Evolutionary conservation across 306 rosid species (phyloP), one percentile per base, ranked within the genome.

Genomic region (Begonia fuchsioides): DNA sequence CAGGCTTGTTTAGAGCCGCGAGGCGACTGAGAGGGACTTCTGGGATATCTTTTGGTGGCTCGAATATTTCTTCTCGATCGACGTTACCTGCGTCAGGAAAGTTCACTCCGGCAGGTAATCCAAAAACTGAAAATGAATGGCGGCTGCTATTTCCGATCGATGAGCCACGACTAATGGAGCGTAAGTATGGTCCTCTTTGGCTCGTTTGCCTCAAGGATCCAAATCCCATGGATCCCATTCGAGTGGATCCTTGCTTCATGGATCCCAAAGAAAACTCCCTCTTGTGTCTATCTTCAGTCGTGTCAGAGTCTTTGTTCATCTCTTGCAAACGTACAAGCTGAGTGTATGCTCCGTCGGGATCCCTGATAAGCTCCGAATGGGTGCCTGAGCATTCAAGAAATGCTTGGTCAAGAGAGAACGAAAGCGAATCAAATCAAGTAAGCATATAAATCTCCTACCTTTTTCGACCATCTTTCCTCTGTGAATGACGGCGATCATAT

Each of bases 401-500:
- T 2, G n/a, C n/a, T n/a, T n/a, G n/a, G n/a, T n/a, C n/a, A n/a
- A n/a, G n/a, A n/a, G n/a, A n/a, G n/a, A n/a, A n/a, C n/a, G n/a
- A n/a, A n/a, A n/a, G n/a, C n/a, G n/a, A n/a, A n/a, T n/a, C n/a
- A n/a, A n/a, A n/a, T n/a, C n/a, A n/a, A n/a, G n/a, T n/a, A n/a
- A n/a, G n/a, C n/a, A n/a, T n/a, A n/a, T n/a, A n/a, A n/a, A n/a
- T n/a, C n/a, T n/a, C n/a, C n/a, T 73, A 87, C 96, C 96, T 72
- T 79, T 83, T 64, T 87, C 94, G 39, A 87, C 94, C 86, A 82
- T 77, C 76, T 79, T 87, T 49, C 96, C 96, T 71, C 74, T 72
- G 54, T 87, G 96, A 63, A 87, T 82, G 57, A 87, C 96, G 20
- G 94, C 92, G 57, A 87, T 87, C 80, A 58, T 75, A 48, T 79